These are phyloP conservation scores for Eucalyptus polyanthemos DNA, from an alignment of 345 rosid genomes.

Conservation along the genomic window DNA sequence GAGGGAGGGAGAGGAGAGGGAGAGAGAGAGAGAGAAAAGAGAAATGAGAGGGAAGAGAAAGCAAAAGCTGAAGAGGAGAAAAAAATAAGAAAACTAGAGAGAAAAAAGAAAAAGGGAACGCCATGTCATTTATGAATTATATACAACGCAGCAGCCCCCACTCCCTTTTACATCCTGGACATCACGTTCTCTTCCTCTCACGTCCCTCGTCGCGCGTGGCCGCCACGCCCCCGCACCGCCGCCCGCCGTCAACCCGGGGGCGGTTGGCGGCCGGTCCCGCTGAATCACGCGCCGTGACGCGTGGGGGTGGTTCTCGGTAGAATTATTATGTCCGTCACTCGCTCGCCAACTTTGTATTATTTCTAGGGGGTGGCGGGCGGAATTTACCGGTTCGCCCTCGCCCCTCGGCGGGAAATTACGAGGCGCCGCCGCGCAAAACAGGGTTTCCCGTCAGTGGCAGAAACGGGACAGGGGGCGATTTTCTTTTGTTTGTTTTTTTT, in stretches of 20 bases:
- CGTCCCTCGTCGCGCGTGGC: background rate
- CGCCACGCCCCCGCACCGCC: background rate
- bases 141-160: background rate
- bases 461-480: constrained; percentile 34
- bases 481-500: background rate
- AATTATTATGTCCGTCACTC: constrained; percentile 26
- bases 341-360: constrained; percentile 22
- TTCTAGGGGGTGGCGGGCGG: background rate
- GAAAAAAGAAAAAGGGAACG: background rate
- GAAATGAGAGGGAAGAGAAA: background rate
- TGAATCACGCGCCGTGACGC: background rate
- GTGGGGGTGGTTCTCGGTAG: background rate
- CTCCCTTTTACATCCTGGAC: background rate
- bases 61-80: background rate
- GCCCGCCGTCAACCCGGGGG: background rate
- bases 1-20: background rate
- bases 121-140: constrained; percentile 37
- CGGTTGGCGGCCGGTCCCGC: background rate
- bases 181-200: background rate
- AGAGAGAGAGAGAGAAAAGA: background rate
- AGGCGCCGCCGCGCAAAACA: background rate
- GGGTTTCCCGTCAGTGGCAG: constrained; percentile 2
- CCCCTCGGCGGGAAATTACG: background rate
- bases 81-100: background rate
- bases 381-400: background rate